Base-by-base conservation (phyloP, 2,329 filamentous ascomycete species). In the Colletotrichum neosansevieriae region DNA sequence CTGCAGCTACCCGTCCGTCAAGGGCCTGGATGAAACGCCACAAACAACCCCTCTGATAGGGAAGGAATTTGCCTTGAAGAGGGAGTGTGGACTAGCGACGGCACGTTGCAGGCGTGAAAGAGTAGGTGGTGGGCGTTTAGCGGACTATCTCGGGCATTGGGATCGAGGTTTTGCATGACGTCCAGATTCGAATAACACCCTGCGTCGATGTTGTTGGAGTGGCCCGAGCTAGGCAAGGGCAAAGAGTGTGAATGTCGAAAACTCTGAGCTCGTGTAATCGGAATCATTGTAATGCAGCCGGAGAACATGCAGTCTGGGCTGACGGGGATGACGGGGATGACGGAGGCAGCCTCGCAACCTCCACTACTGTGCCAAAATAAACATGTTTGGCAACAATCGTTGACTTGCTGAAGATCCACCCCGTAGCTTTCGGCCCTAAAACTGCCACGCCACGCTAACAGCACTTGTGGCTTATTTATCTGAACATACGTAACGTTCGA, bases 1-100 rank as follows among this genome's bases (percentile, higher is more conserved):
- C 81, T 85, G 83, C 83, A 84, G 75, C 76, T 78, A 84, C 75
- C 83, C 83, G 83, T 75, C 78, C 76, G 76, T 79, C 77, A 81
- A 79, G 79, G 73, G 74, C 77, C 79, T 77, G 79, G 80, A 80
- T 76, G 77, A 83, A 78, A 80, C 79, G 81, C 81, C 82, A 82
- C 82, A 82, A 80, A 81, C 79, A 81, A 75, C 72, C 74, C 71
- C 72, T 79, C 76, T 79, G 79, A 79, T 79, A 79, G 76, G 75
- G 75, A 77, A 79, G 73, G 74, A 75, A 77, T 76, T 73, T 78
- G 72, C 75, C 75, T 79, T 73, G 76, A 71, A 70, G 74, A 73
- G 54, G 74, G 72, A 71, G 75, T 75, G 75, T 74, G 73, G 73
- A 74, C 76, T 75, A 78, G 73, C 69, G 72, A 74, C 81, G 81